Evolutionary conservation across 2,329 filamentous ascomycete genomes (phyloP).

Genomic region (Sordariomycetes sp.): DNA sequence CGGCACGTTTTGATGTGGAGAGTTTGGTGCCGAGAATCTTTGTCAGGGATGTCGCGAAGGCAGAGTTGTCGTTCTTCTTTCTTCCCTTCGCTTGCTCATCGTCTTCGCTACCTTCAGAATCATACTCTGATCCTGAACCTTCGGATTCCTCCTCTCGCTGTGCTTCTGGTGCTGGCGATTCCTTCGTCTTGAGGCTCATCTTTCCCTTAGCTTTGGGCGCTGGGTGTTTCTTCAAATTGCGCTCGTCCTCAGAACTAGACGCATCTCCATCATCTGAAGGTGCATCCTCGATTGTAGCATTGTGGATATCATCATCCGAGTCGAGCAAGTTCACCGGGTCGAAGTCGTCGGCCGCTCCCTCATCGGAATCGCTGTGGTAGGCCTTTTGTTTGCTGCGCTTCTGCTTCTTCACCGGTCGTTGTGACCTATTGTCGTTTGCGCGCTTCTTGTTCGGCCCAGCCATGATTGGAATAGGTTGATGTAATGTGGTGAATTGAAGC

Average conservation of each 20-base stretch:
- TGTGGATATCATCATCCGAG: constrained; percentile 48
- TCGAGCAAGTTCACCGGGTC: constrained; percentile 44
- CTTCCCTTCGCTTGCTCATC: constrained; percentile 51
- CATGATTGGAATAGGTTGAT: constrained; percentile 12
- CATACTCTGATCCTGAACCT: constrained; percentile 24
- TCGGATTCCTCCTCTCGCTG: constrained; percentile 17
- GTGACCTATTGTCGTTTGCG: constrained; percentile 16
- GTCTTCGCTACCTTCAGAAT: constrained; percentile 22
- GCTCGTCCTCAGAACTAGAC: constrained; percentile 27
- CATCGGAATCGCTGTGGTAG: constrained; percentile 45
- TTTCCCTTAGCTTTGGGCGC: constrained; percentile 16
- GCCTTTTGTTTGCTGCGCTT: constrained; percentile 35
- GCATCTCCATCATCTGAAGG: constrained; percentile 22
- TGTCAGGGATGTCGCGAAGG: constrained; percentile 86
- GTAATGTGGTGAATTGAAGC: no score
- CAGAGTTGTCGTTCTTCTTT: constrained; percentile 72
- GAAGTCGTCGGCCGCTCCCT: constrained; percentile 31
- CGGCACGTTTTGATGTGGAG: constrained; percentile 67
- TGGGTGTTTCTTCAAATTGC: constrained; percentile 1
- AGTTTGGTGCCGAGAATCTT: constrained; percentile 91
- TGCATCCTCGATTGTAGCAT: constrained; percentile 40
- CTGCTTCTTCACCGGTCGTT: constrained; percentile 42
- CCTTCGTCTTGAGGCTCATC: constrained; percentile 16
- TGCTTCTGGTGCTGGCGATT: constrained; percentile 14
- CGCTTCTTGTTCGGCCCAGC: constrained; percentile 24